A percentile compares a stretch with the other conserved stretches of the same genome.
These are phyloP conservation scores for Pouteria glomerata DNA, from an alignment of 148 eudicot genomes.

Conservation along the genomic window DNA sequence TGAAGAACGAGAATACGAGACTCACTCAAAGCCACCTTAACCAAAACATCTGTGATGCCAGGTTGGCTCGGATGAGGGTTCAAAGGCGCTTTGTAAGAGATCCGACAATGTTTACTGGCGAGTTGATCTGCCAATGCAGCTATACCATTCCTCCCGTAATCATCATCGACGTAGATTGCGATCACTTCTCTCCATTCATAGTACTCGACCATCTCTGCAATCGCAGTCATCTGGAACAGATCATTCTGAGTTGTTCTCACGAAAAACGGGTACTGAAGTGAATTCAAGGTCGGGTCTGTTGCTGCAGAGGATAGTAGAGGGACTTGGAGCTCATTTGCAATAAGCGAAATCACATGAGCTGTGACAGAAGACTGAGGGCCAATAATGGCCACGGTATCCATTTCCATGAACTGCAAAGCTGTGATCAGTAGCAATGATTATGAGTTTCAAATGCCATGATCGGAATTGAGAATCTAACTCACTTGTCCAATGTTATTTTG, in stretches of 20 bases:
- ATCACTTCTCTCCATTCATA: conserved; percentile 55
- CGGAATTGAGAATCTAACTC: too few relatives aligned
- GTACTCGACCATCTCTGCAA: conserved; percentile 47
- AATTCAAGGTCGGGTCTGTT: conserved; percentile 51
- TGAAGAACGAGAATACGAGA: conserved; percentile 58
- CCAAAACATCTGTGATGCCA: conserved; percentile 37
- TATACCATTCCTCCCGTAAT: conserved; percentile 63
- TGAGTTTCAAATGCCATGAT: too few relatives aligned
- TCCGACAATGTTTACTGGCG: conserved; percentile 28
- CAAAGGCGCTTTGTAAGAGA: conserved; percentile 45
- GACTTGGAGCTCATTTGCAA: conserved; percentile 57
- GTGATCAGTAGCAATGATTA: conserved; percentile 22
- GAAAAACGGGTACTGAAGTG: conserved; percentile 53
- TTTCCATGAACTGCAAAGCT: conserved; percentile 70
- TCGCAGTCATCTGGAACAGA: conserved; percentile 59
- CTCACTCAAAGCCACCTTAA: conserved; percentile 34
- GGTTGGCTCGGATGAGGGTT: conserved; percentile 26
- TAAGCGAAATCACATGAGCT: conserved; percentile 42
- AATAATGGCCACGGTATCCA: conserved; percentile 52
- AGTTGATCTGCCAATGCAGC: conserved; percentile 42
- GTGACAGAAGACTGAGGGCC: conserved; percentile 64
- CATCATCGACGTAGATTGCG: conserved; percentile 53
- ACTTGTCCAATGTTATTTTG: too few relatives aligned
- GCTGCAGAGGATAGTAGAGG: conserved; percentile 64
- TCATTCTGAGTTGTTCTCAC: conserved; percentile 46